Conservation (phyloP, 2,329 filamentous ascomycete species). For the Davidsoniella australis region DNA sequence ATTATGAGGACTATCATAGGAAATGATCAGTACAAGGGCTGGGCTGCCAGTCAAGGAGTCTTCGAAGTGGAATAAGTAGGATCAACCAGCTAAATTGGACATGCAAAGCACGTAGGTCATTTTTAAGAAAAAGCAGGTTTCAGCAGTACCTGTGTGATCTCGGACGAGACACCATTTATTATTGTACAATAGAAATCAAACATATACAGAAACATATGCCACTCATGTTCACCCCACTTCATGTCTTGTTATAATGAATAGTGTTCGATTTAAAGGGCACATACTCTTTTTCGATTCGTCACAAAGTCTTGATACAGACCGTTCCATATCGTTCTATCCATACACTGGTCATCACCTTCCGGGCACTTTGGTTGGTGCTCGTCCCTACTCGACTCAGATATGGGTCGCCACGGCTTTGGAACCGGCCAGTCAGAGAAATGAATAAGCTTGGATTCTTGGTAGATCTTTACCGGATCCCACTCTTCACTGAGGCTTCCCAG, state of each 20-base stretch:
- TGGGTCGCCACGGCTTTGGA: slow-evolving; percentile 36
- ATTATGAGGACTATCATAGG: slow-evolving; percentile 4
- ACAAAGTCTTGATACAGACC: slow-evolving; percentile 33
- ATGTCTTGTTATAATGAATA: too few species aligned
- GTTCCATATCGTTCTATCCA: slow-evolving; percentile 14
- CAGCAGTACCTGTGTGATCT: too few species aligned
- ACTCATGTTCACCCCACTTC: too few species aligned
- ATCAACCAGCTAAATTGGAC: neutral
- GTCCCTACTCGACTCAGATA: slow-evolving; percentile 3
- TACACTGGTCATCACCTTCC: slow-evolving; percentile 31
- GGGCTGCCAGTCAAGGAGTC: neutral
- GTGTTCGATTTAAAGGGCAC: too few species aligned
- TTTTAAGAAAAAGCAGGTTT: too few species aligned
- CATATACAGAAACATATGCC: too few species aligned
- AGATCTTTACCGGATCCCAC: slow-evolving; percentile 37
- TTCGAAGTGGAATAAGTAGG: neutral
- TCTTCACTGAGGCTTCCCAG: slow-evolving; percentile 23
- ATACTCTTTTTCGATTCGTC: too few species aligned
- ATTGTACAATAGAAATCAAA: too few species aligned
- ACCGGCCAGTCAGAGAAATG: slow-evolving; percentile 17
- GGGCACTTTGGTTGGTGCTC: slow-evolving; percentile 13
- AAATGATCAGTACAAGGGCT: slow-evolving; percentile 5
- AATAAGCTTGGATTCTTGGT: slow-evolving; percentile 45
- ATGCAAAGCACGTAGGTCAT: too few species aligned
- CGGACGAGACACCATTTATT: too few species aligned